These are phyloP conservation scores for Helicocarpus griseus DNA, from an alignment of 2,329 filamentous ascomycete species.

Conservation along the genomic window DNA sequence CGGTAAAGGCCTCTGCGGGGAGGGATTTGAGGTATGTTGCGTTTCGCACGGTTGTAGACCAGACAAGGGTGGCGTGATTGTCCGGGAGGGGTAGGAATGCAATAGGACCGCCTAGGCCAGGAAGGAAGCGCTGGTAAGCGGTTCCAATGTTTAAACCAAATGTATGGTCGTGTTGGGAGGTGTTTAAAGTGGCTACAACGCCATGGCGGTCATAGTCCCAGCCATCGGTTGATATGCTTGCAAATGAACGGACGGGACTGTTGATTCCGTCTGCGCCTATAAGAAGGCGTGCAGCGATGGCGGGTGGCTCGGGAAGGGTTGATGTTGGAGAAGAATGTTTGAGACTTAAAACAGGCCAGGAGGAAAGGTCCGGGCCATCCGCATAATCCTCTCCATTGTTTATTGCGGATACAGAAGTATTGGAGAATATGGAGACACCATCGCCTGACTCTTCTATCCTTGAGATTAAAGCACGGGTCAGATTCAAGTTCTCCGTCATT, in stretches of 20 bases:
- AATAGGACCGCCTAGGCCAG: constrained; percentile 66
- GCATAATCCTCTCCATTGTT: constrained; percentile 57
- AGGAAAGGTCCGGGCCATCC: constrained; percentile 63
- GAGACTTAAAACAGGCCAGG: constrained; percentile 78
- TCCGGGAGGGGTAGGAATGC: constrained; percentile 85
- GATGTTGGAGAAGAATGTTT: constrained; percentile 39
- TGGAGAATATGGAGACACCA: constrained; percentile 60
- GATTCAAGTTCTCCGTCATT: constrained; percentile 92
- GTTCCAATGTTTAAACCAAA: constrained; percentile 47
- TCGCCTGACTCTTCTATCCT: constrained; percentile 59
- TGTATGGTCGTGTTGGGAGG: constrained; percentile 42
- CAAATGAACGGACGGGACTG: constrained; percentile 83
- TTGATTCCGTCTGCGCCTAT: constrained; percentile 93
- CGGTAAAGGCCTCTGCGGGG: constrained; percentile 60
- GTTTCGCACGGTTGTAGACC: constrained; percentile 79
- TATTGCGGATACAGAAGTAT: constrained; percentile 71
- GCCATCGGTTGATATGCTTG: constrained; percentile 71
- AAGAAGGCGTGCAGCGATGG: constrained; percentile 70
- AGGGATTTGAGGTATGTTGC: constrained; percentile 73
- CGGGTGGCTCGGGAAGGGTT: constrained; percentile 32
- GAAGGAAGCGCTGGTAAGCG: constrained; percentile 91
- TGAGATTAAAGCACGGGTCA: constrained; percentile 66
- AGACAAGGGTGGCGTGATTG: constrained; percentile 75
- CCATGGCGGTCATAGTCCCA: constrained; percentile 93
- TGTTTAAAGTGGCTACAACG: constrained; percentile 75